phyloP scores from a whole-genome alignment of 2,329 filamentous ascomycete genomes.

The Apiospora phragmitis region DNA sequence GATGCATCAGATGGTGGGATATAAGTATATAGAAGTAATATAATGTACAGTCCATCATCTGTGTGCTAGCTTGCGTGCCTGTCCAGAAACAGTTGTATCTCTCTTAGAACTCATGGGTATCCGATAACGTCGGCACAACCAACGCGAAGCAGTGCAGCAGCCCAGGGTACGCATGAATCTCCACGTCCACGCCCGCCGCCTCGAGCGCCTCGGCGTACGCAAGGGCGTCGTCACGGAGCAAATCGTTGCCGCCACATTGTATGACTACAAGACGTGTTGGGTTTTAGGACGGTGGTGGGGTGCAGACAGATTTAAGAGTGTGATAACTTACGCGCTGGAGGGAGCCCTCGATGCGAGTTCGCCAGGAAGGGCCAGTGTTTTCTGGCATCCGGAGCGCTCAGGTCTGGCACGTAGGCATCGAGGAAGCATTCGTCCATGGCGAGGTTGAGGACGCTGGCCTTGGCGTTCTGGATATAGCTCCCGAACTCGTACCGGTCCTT shows the following conservation, averaged over 20 bases:
- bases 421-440: constrained; percentile 35
- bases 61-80: not conserved
- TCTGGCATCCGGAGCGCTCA: constrained; percentile 23
- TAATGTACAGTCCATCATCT: too few relatives aligned
- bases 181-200: constrained; percentile 32
- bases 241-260: constrained; percentile 35
- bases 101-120: constrained; percentile 21
- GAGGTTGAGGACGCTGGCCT: constrained; percentile 31
- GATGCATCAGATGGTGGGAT: too few relatives aligned
- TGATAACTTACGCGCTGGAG: constrained; percentile 33
- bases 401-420: constrained; percentile 32
- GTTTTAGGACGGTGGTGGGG: not conserved
- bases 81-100: constrained; percentile 20
- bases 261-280: constrained; percentile 28
- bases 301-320: too few relatives aligned
- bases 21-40: too few relatives aligned
- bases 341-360: constrained; percentile 29
- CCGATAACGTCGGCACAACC: constrained; percentile 18
- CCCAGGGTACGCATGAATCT: constrained; percentile 34
- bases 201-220: constrained; percentile 38
- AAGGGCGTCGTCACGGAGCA: constrained; percentile 39
- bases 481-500: constrained; percentile 35
- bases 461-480: constrained; percentile 35
- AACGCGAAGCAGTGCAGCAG: constrained; percentile 37
- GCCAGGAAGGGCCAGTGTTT: constrained; percentile 36